Conservation (phyloP, 208 protist species). For the Leishmania braziliensis region DNA sequence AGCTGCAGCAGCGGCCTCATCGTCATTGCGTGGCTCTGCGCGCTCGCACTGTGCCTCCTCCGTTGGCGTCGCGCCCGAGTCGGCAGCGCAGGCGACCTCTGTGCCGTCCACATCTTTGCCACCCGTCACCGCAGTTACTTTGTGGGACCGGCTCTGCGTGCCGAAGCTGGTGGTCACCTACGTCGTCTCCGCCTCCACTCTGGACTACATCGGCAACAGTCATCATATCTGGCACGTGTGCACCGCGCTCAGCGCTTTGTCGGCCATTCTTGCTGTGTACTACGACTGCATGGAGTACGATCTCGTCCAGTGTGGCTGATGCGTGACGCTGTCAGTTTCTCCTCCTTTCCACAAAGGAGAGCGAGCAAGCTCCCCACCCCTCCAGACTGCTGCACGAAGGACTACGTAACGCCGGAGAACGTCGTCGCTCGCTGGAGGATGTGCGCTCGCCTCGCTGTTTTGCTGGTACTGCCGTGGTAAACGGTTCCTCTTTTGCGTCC, state of each 20-base stretch:
- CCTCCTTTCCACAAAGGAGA: neutral
- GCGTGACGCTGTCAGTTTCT: neutral
- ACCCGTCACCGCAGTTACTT: neutral
- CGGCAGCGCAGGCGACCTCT: neutral
- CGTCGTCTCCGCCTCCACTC: slow-evolving; percentile 41
- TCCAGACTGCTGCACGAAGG: too few species aligned
- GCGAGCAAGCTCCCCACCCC: too few species aligned
- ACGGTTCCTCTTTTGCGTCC: too few species aligned
- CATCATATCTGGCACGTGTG: slow-evolving; percentile 77
- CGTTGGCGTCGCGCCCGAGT: neutral
- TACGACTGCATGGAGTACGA: slow-evolving; percentile 75
- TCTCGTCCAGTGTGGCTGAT: slow-evolving; percentile 34
- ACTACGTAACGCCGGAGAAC: too few species aligned
- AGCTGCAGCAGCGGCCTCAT: neutral
- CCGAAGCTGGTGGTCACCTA: slow-evolving; percentile 35
- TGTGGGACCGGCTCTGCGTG: slow-evolving; percentile 28
- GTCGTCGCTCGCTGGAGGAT: too few species aligned
- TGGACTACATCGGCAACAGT: slow-evolving; percentile 70
- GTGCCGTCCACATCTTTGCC: neutral
- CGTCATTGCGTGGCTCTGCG: neutral
- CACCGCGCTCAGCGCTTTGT: slow-evolving; percentile 49
- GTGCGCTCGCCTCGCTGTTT: too few species aligned
- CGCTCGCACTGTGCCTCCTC: neutral
- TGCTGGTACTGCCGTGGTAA: too few species aligned
- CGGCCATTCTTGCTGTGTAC: slow-evolving; percentile 52